Conservation (phyloP, 805 yeast species). For the Cyberlindnera maritima region DNA sequence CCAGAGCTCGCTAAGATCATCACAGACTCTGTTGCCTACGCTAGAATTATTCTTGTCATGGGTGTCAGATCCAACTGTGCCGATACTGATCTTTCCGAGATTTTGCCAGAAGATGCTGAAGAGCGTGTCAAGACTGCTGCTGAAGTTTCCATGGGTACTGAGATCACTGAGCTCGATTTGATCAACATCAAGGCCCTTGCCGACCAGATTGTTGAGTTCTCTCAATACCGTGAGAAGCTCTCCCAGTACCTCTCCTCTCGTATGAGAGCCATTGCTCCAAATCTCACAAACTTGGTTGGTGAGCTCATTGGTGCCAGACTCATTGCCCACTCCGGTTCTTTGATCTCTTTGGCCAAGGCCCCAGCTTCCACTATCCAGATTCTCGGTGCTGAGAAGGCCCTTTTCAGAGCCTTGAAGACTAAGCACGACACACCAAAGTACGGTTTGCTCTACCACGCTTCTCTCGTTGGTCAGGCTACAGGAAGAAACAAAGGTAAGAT, state of each 20-base stretch:
- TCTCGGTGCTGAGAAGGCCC: constrained; percentile 98
- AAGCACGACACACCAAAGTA: constrained; percentile 98
- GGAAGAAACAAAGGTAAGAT: constrained; percentile 98
- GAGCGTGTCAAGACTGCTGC: constrained; percentile 93
- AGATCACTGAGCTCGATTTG: constrained; percentile 88
- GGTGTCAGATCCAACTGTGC: constrained; percentile 91
- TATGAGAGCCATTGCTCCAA: constrained; percentile 99
- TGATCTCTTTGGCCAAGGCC: constrained; percentile 92
- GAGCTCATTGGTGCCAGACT: constrained; percentile 98
- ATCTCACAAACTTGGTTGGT: constrained; percentile 91
- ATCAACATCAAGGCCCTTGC: constrained; percentile 88
- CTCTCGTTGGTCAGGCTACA: constrained; percentile 95
- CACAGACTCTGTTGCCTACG: constrained; percentile 93
- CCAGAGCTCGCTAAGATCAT: constrained; percentile 98
- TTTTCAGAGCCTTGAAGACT: constrained; percentile 97
- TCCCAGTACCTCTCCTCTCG: constrained; percentile 87
- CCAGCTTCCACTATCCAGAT: constrained; percentile 99
- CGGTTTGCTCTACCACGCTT: constrained; percentile 95
- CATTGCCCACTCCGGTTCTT: constrained; percentile 95
- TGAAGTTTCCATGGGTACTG: constrained; percentile 99
- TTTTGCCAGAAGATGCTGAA: constrained; percentile 91
- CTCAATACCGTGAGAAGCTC: constrained; percentile 94
- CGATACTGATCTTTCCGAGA: constrained; percentile 84
- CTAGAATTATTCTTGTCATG: constrained; percentile 90
- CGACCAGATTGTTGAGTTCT: constrained; percentile 92